phyloP scores from a whole-genome alignment of 1,284 basidiomycete genomes.

The Leccinum solheimii region DNA sequence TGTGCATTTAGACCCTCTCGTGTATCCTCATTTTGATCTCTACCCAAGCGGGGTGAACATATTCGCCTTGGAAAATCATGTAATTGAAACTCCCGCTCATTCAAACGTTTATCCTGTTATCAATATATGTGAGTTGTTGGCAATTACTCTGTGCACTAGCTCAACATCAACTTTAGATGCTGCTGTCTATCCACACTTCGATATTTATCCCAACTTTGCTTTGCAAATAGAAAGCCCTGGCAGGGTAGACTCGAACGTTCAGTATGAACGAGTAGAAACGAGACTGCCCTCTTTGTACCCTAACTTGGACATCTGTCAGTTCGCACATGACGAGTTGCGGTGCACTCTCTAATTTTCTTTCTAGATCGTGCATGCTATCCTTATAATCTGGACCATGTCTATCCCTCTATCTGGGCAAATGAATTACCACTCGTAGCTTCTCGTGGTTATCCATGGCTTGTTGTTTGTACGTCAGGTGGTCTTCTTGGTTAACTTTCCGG shows the following conservation, averaged over 20 bases:
- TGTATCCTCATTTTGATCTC: constrained; percentile 48
- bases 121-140: constrained; percentile 27
- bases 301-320: constrained; percentile 27
- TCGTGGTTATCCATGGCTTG: constrained; percentile 26
- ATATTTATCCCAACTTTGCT: constrained; percentile 30
- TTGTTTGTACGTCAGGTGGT: constrained; percentile 23
- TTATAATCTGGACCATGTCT: constrained; percentile 23
- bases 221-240: constrained; percentile 6
- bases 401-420: constrained; percentile 10
- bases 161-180: constrained; percentile 25
- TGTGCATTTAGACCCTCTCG: constrained; percentile 36
- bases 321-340: background rate
- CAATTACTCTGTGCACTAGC: background rate
- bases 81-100: background rate
- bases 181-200: constrained; percentile 30
- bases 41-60: constrained; percentile 37
- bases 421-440: constrained; percentile 1
- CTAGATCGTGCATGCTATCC: constrained; percentile 27
- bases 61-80: background rate
- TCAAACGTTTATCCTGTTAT: constrained; percentile 13
- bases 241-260: background rate
- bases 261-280: constrained; percentile 7
- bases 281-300: constrained; percentile 18
- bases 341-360: background rate
- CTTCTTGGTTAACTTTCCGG: background rate